Conservation (phyloP, 441 rosid species). For the Codiaeum variegatum region DNA sequence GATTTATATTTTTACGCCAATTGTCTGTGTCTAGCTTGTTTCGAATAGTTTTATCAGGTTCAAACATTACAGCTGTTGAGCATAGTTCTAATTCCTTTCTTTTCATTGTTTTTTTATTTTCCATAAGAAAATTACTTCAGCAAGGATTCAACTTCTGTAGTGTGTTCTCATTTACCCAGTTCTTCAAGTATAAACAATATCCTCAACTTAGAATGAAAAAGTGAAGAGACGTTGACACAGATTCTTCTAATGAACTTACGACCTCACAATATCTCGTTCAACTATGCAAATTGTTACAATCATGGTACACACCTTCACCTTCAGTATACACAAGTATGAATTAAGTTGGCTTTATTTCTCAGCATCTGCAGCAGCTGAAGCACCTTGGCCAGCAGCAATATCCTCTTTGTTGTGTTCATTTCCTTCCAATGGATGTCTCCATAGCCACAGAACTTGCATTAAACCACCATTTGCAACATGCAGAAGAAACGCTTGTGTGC, state of each 20-base stretch:
- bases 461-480: constrained; percentile 55
- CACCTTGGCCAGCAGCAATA: neutral
- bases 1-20: too few relatives aligned
- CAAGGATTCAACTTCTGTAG: too few relatives aligned
- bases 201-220: too few relatives aligned
- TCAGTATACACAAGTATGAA: neutral
- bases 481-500: constrained; percentile 28
- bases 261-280: neutral
- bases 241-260: neutral
- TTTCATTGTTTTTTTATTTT: too few relatives aligned
- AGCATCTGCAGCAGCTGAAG: neutral
- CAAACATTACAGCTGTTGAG: too few relatives aligned
- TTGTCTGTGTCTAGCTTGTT: too few relatives aligned
- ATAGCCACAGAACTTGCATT: constrained; percentile 46
- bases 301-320: neutral
- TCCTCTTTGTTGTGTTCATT: constrained; percentile 7
- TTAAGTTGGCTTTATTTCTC: neutral
- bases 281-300: neutral
- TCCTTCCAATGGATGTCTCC: constrained; percentile 29
- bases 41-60: too few relatives aligned
- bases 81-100: too few relatives aligned
- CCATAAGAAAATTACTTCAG: too few relatives aligned
- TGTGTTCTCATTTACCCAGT: too few relatives aligned
- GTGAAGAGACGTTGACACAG: too few relatives aligned
- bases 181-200: too few relatives aligned